Conservation (phyloP, 1,284 basidiomycete genomes). For the Leccinum holopus region DNA sequence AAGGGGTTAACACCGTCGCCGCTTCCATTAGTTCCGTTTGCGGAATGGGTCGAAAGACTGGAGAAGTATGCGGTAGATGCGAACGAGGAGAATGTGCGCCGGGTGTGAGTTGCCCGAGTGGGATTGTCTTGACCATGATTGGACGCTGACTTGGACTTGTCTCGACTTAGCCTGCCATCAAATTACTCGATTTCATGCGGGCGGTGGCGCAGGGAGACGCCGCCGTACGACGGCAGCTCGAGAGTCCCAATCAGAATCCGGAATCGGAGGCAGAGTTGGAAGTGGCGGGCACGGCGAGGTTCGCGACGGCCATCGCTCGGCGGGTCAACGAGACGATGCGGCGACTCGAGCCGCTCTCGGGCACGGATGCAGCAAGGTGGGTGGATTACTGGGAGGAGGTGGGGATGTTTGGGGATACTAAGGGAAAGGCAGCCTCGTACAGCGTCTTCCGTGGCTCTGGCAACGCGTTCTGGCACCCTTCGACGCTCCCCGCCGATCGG, state of each 20-base stretch:
- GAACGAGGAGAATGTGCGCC: conserved; percentile 16
- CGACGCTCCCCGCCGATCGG: too few relatives aligned
- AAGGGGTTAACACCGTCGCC: conserved; percentile 9
- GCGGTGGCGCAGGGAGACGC: conserved; percentile 4
- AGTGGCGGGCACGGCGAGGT: conserved; percentile 5
- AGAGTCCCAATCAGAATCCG: background rate
- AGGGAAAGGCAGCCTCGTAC: background rate
- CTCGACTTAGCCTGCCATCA: conserved; percentile 22
- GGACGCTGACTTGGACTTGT: background rate
- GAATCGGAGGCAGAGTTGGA: conserved; percentile 1
- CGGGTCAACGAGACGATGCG: conserved; percentile 21
- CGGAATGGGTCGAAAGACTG: conserved; percentile 26
- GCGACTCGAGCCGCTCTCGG: conserved; percentile 12
- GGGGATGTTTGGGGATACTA: background rate
- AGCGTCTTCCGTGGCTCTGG: too few relatives aligned
- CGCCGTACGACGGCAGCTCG: background rate
- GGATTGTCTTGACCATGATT: background rate
- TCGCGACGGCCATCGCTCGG: conserved; percentile 12
- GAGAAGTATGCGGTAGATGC: conserved; percentile 9
- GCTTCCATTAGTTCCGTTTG: conserved; percentile 25
- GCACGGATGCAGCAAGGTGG: conserved; percentile 18
- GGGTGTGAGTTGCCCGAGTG: conserved; percentile 14
- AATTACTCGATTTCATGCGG: conserved; percentile 19
- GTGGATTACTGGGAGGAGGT: conserved; percentile 12
- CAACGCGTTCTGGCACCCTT: too few relatives aligned